Base-by-base conservation (phyloP, 2,329 filamentous ascomycete species). In the Nemania bipapillata region DNA sequence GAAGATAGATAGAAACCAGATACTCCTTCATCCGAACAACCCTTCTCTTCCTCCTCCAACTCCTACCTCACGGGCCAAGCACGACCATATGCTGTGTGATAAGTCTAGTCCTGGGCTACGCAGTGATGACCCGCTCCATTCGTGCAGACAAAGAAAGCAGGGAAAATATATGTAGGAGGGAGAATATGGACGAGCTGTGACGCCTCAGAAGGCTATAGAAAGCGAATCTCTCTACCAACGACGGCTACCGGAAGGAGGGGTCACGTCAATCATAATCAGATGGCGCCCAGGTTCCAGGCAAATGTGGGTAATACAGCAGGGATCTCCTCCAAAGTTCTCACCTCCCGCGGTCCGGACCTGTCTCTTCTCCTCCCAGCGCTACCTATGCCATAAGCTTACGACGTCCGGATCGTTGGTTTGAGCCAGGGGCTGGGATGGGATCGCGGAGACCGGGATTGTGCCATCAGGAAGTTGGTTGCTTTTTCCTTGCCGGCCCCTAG, bases 371-470 rank as follows among this genome's bases (percentile, higher is more conserved):
- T 81, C 73, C 84, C 84, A 4, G 80, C 78, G 42, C 79, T 85
- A n/a, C n/a, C n/a, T n/a, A n/a, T n/a, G n/a, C n/a, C n/a, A n/a
- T n/a, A 57, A 80, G 40, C 80, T 58, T 84, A 85, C 53, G 84
- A 86, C 73, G 85, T 86, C 71, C 83, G 84, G 63, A 82, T 86
- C n/a, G 75, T 81, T 82, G 47, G 83, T 86, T n/a, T 15, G 78
- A 77, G 20, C 77, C 85, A 30, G 82, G 83, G 68, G 81, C 82
- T 20, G 77, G 80, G 35, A 80, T 84, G 11, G 79, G 80, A 24
- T n/a, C n/a, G n/a, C n/a, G n/a, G n/a, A n/a, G n/a, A 80, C 85
- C 45, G 84, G 83, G 32, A 75, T 78, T 12, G 79, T 82, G 58
- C 73, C 77, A 37, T 74, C 76, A n/a, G 66, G 70, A 22, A 80